A percentile compares a stretch with the other conserved stretches of the same genome.
Evolutionary conservation across 164 flowering plant species (phyloP).

Genomic region (Vitis rotundifolia): DNA sequence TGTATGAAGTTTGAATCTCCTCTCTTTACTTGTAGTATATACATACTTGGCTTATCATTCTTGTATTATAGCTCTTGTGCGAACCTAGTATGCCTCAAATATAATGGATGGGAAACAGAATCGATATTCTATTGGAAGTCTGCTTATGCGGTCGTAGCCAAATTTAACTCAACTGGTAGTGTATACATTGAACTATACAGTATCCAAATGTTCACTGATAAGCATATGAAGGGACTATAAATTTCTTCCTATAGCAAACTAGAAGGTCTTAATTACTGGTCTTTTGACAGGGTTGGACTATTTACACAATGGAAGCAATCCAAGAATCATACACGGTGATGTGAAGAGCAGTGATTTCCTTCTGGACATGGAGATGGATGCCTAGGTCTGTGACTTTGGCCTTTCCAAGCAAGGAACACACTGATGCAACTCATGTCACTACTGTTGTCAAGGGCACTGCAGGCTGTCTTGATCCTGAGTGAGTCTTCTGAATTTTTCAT

Average conservation of each 20-base stretch:
- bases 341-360: conserved; percentile 83
- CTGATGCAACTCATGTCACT: conserved; percentile 75
- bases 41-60: too few relatives aligned
- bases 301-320: conserved; percentile 78
- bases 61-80: too few relatives aligned
- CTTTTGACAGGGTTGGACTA: conserved; percentile 70
- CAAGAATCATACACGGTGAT: conserved; percentile 84
- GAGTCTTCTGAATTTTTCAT: conserved; percentile 20
- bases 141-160: too few relatives aligned
- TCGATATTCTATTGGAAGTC: too few relatives aligned
- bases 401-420: conserved; percentile 78
- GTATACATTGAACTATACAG: neutral
- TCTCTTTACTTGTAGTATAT: too few relatives aligned
- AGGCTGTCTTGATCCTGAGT: conserved; percentile 95
- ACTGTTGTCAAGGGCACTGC: conserved; percentile 88
- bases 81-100: too few relatives aligned
- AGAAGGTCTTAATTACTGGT: neutral
- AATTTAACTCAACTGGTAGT: too few relatives aligned
- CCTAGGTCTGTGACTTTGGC: conserved; percentile 85
- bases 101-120: too few relatives aligned
- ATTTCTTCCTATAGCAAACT: neutral
- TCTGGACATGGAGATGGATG: conserved; percentile 77
- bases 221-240: neutral
- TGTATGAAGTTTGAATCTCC: too few relatives aligned
- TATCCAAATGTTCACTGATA: neutral